These are phyloP conservation scores for Vachellia collinsii DNA, from an alignment of 306 rosid species.

Conservation along the genomic window DNA sequence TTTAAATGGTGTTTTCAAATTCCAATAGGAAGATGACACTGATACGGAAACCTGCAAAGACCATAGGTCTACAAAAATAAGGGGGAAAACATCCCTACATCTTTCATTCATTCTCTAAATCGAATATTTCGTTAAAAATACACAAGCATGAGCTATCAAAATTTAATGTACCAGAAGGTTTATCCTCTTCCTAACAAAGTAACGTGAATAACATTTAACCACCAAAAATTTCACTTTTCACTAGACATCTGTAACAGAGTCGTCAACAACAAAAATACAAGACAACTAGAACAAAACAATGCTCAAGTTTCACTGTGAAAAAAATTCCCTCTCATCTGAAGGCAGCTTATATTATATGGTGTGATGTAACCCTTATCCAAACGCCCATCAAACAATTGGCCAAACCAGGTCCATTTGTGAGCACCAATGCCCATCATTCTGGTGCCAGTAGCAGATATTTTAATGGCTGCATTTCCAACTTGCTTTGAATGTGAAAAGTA, in stretches of 20 bases:
- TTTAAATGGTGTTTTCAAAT: background rate
- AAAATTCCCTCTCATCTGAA: background rate
- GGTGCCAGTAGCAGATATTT: background rate
- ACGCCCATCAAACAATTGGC: background rate
- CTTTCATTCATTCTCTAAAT: background rate
- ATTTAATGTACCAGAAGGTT: background rate
- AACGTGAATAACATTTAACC: background rate
- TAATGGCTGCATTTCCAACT: background rate
- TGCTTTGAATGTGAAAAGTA: background rate
- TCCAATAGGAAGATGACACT: background rate
- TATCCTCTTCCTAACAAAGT: background rate
- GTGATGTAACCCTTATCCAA: background rate
- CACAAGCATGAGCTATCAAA: background rate
- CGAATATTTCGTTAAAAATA: background rate
- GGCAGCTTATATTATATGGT: background rate
- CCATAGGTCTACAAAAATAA: background rate
- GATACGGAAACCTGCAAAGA: background rate
- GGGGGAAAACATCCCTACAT: background rate
- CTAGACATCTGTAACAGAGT: slow-evolving; percentile 1
- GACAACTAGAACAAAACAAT: background rate
- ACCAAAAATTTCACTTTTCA: slow-evolving; percentile 10
- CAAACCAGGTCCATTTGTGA: background rate
- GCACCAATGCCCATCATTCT: background rate
- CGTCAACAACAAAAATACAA: background rate
- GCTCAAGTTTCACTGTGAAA: background rate